Evolutionary conservation across 768 basidiomycete genomes (phyloP).

Genomic region (Fomitopsis pulvina): DNA sequence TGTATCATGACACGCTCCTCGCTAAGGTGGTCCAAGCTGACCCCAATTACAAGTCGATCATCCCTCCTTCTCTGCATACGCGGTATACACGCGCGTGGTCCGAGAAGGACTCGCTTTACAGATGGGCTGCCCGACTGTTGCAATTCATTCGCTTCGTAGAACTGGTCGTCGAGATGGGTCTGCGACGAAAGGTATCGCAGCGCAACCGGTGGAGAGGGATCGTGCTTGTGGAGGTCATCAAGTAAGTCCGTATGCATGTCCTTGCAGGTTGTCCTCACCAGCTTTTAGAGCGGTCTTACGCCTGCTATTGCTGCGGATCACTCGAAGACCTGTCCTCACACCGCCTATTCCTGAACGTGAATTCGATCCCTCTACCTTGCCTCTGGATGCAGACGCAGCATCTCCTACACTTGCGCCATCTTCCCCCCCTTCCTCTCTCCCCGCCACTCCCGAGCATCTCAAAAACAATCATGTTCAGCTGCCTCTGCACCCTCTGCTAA

Average conservation of each 20-base stretch:
- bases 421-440: conserved; percentile 47
- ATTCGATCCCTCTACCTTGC: conserved; percentile 67
- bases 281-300: conserved; percentile 63
- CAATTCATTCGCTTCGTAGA: conserved; percentile 77
- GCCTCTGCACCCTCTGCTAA: conserved; percentile 57
- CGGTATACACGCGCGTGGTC: conserved; percentile 90
- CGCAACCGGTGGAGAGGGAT: conserved; percentile 71
- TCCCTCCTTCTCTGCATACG: conserved; percentile 72
- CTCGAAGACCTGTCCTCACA: conserved; percentile 66
- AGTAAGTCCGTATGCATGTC: conserved; percentile 44
- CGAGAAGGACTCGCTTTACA: conserved; percentile 62
- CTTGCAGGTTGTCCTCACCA: background rate
- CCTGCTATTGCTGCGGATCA: conserved; percentile 64
- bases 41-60: conserved; percentile 66
- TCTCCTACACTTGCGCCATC: conserved; percentile 59
- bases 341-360: conserved; percentile 86
- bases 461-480: conserved; percentile 69
- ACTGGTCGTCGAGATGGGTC: conserved; percentile 84
- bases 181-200: conserved; percentile 62
- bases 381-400: conserved; percentile 43
- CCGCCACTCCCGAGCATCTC: conserved; percentile 71
- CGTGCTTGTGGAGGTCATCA: conserved; percentile 71
- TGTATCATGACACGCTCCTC: conserved; percentile 95
- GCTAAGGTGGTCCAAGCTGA: conserved; percentile 54
- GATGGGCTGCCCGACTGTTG: conserved; percentile 69